These are phyloP conservation scores for Euclidium syriacum DNA, from an alignment of 345 rosid species.

Conservation along the genomic window DNA sequence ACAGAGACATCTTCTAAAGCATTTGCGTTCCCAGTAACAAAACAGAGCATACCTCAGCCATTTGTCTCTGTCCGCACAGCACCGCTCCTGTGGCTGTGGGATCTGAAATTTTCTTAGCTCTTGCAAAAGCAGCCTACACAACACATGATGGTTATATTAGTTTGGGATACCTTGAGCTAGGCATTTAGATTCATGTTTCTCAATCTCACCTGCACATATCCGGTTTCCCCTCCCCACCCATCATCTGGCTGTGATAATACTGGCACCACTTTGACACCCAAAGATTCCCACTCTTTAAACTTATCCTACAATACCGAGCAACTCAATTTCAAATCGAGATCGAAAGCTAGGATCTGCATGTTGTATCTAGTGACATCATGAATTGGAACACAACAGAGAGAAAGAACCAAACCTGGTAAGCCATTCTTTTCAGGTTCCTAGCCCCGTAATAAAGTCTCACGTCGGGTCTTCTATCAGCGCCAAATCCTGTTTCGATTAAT, in stretches of 20 bases:
- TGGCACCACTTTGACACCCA: conserved; percentile 77
- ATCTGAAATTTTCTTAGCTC: conserved; percentile 50
- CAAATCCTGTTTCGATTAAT: conserved; percentile 78
- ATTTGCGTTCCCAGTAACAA: neutral
- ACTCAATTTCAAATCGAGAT: neutral
- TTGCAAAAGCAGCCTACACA: conserved; percentile 79
- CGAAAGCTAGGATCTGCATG: neutral
- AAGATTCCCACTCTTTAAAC: conserved; percentile 85
- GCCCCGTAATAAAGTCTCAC: conserved; percentile 94
- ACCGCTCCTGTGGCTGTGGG: conserved; percentile 69
- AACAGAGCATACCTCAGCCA: conserved; percentile 68
- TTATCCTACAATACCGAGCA: conserved; percentile 58
- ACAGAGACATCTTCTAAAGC: neutral
- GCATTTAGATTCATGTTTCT: neutral
- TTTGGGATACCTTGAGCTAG: neutral
- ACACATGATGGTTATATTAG: conserved; percentile 4
- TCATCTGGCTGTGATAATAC: conserved; percentile 87
- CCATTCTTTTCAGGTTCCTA: conserved; percentile 90
- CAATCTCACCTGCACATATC: conserved; percentile 75
- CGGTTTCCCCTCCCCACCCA: conserved; percentile 81
- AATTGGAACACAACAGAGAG: neutral
- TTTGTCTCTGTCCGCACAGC: conserved; percentile 93
- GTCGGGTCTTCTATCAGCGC: conserved; percentile 64
- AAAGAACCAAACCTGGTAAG: conserved; percentile 71
- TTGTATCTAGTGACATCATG: neutral